Evolutionary conservation across 305 asterid genomes (phyloP).

Genomic region (Ajuga reptans): DNA sequence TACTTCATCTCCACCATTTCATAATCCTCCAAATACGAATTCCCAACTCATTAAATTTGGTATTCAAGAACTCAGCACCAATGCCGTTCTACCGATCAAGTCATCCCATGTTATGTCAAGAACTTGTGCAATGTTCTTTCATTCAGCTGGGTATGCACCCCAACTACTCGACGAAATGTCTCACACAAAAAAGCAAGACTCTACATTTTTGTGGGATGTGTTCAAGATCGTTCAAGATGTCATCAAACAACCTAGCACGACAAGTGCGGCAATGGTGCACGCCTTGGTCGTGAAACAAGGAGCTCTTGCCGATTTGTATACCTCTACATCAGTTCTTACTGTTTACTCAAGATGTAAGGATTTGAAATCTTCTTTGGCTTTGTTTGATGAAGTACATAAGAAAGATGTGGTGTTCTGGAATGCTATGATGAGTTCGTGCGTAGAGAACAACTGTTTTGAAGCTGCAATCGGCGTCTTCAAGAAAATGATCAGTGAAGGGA

Average conservation of each 20-base stretch:
- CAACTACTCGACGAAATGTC: slow-evolving; percentile 37
- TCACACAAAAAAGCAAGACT: slow-evolving; percentile 22
- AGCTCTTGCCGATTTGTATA: slow-evolving; percentile 33
- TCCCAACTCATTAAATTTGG: background rate
- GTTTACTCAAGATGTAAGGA: slow-evolving; percentile 43
- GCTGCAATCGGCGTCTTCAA: slow-evolving; percentile 31
- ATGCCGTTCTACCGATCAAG: background rate
- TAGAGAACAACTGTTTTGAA: slow-evolving; percentile 27
- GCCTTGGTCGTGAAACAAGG: slow-evolving; percentile 45
- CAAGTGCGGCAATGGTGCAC: slow-evolving; percentile 34
- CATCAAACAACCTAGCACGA: slow-evolving; percentile 20
- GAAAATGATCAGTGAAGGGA: slow-evolving; percentile 36
- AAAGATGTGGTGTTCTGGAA: slow-evolving; percentile 57
- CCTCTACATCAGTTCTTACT: slow-evolving; percentile 45
- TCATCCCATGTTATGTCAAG: slow-evolving; percentile 3
- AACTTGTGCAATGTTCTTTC: background rate
- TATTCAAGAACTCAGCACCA: slow-evolving; percentile 19
- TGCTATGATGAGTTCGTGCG: slow-evolving; percentile 57
- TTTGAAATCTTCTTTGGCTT: slow-evolving; percentile 31
- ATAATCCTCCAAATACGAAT: background rate
- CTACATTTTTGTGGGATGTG: slow-evolving; percentile 26
- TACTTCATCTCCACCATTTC: background rate
- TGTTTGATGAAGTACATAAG: slow-evolving; percentile 36
- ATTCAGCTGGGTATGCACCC: slow-evolving; percentile 12
- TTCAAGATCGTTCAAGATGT: slow-evolving; percentile 30